Conservation (phyloP, 139 green algal species). For the Auxenochlorella pyrenoidosa region DNA sequence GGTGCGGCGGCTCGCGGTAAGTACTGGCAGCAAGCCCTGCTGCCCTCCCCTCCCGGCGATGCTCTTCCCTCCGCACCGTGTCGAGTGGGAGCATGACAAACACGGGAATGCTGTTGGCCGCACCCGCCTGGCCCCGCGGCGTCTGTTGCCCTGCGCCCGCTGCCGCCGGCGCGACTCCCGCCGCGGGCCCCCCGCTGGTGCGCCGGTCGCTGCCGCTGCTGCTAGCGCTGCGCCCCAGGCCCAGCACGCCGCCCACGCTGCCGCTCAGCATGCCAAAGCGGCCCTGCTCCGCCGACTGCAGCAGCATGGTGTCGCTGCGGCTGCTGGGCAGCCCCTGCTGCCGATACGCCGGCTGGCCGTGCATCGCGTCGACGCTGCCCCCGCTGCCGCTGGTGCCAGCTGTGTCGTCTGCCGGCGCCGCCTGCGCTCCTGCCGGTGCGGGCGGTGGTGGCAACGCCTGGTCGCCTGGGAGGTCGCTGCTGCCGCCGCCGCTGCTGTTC, state of each 20-base stretch:
- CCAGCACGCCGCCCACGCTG: not conserved
- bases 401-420: not conserved
- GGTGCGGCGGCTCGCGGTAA: no score
- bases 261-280: not conserved
- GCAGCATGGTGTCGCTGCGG: conserved; percentile 33
- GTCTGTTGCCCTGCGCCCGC: not conserved
- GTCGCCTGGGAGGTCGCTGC: no score
- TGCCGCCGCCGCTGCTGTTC: not conserved
- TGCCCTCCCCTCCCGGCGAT: no score
- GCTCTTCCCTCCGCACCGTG: conserved; percentile 75
- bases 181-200: not conserved
- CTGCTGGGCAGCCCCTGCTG: conserved; percentile 23
- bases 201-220: not conserved
- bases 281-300: not conserved
- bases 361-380: not conserved
- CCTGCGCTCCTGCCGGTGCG: not conserved
- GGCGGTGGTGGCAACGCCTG: not conserved
- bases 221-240: not conserved
- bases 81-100: conserved; percentile 96
- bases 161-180: not conserved
- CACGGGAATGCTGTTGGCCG: conserved; percentile 53
- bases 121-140: not conserved
- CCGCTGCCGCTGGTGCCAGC: not conserved
- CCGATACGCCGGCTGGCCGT: not conserved
- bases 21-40: no score